phyloP scores from a whole-genome alignment of 1,284 basidiomycete genomes.

The Fomes fomentarius region DNA sequence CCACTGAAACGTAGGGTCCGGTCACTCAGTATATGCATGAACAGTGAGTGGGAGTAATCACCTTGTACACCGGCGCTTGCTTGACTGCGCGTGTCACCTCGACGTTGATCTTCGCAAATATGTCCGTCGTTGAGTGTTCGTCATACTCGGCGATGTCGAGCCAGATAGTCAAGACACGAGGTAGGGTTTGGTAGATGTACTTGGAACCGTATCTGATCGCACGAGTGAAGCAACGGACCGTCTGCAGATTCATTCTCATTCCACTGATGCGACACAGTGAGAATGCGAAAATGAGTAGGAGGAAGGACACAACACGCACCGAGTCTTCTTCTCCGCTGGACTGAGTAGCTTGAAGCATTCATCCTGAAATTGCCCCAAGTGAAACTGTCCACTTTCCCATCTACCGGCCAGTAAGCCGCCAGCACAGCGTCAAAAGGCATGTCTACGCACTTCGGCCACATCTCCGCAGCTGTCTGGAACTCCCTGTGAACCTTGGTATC shows the following conservation, averaged over 20 bases:
- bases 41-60: constrained; percentile 27
- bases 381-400: constrained; percentile 86
- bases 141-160: constrained; percentile 85
- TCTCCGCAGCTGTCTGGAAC: constrained; percentile 59
- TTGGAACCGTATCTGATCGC: constrained; percentile 89
- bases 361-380: constrained; percentile 89
- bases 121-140: constrained; percentile 36
- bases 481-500: constrained; percentile 62
- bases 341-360: constrained; percentile 64
- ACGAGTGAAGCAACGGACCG: constrained; percentile 71
- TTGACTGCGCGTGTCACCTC: constrained; percentile 59
- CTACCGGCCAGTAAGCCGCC: constrained; percentile 42
- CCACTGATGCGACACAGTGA: constrained; percentile 43
- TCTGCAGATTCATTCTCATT: constrained; percentile 62
- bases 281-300: not conserved
- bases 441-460: constrained; percentile 57
- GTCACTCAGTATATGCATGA: not conserved
- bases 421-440: not conserved
- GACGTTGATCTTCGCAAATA: constrained; percentile 60
- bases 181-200: constrained; percentile 96
- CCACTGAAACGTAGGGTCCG: constrained; percentile 83
- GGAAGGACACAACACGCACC: constrained; percentile 41
- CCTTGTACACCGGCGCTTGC: constrained; percentile 78
- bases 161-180: constrained; percentile 95
- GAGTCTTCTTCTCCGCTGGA: constrained; percentile 47